These are phyloP conservation scores for Debaryomycetaceae sp. DNA, from an alignment of 1,139 yeast genomes.

Conservation along the genomic window DNA sequence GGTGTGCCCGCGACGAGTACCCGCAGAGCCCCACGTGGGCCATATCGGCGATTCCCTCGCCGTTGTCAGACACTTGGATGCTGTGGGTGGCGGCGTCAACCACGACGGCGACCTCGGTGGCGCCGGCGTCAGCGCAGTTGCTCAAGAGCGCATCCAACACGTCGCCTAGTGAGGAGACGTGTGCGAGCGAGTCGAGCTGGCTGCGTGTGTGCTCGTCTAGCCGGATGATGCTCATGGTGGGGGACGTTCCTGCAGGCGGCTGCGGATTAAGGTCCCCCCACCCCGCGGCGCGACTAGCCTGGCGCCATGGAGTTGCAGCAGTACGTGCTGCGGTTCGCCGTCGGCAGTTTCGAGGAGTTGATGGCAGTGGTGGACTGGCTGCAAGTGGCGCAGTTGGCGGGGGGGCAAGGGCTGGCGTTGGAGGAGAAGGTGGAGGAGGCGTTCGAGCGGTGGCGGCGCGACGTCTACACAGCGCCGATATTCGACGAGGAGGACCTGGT, in stretches of 20 bases:
- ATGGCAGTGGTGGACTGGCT: constrained; percentile 7
- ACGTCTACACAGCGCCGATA: constrained; percentile 5
- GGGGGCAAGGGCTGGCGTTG: too few relatives aligned
- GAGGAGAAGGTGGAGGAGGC: constrained; percentile 6
- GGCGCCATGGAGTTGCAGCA: constrained; percentile 6
- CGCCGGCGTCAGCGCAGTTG: constrained; percentile 74
- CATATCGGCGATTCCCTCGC: constrained; percentile 68
- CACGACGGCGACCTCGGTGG: constrained; percentile 56
- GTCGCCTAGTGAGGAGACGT: constrained; percentile 6
- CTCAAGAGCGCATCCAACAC: constrained; percentile 76
- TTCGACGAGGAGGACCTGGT: constrained; percentile 7
- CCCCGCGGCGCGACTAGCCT: too few relatives aligned
- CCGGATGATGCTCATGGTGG: neutral
- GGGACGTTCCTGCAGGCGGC: neutral
- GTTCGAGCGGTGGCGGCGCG: constrained; percentile 6
- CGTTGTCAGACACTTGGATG: constrained; percentile 70
- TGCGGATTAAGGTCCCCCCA: too few relatives aligned
- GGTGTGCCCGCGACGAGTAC: constrained; percentile 69
- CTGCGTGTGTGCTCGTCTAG: neutral
- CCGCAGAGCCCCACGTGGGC: constrained; percentile 58
- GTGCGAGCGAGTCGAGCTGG: constrained; percentile 1
- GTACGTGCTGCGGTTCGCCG: constrained; percentile 5
- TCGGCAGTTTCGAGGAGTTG: constrained; percentile 8
- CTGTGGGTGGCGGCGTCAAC: constrained; percentile 59
- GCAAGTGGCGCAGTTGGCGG: too few relatives aligned